Evolutionary conservation across 805 yeast genomes (phyloP), one percentile per base, ranked within the genome.

Genomic region (Metschnikowia bowlesiae): DNA sequence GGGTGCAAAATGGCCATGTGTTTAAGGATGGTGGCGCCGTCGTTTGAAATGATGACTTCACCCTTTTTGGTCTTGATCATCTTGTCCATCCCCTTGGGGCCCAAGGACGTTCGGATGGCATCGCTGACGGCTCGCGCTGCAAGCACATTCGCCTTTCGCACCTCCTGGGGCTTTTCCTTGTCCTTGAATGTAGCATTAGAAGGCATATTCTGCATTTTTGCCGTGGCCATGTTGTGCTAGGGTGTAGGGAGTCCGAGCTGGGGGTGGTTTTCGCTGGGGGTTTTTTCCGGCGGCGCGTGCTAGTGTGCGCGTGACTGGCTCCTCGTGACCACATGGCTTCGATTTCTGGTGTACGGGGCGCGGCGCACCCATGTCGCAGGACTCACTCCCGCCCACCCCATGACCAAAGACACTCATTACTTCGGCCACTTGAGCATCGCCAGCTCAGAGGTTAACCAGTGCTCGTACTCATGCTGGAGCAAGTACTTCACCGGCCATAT

Each of bases 61-160:
- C 98, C 98, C 51, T 80, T 81, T 46, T 91, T 85, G 16, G 98
- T 91, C 71, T 89, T 89, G 73, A 89, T 89, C 98, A 94, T 92
- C 75, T 94, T 94, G 70, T 94, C 99, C 99, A 94, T 94, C 53
- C 99, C 99, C 69, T 90, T 92, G 50, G 99, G 99, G 18, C 99
- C 99, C 52, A 94, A 75, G 13, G 98, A 86, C 6, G 97, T 91
- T 69, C 97, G 81, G 61, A 90, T 88, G 44, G 97, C 97, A 69
- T 90, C 97, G 2, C 96, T 90, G 28, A 90, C 97, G 6, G 97
- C 96, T 61, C 92, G 78, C 6, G 97, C 97, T 3, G 97, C 97
- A 55, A 86, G 76, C 58, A 91, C 89, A 66, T 90, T 90, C 48
- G 91, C 82, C 69, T 81, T 83, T 55, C 97, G 85, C 47, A 90